Percentiles rank a stretch among this genome's conserved stretches.
These are phyloP conservation scores for Lantana camara DNA, from an alignment of 257 asterid genomes.

Conservation along the genomic window DNA sequence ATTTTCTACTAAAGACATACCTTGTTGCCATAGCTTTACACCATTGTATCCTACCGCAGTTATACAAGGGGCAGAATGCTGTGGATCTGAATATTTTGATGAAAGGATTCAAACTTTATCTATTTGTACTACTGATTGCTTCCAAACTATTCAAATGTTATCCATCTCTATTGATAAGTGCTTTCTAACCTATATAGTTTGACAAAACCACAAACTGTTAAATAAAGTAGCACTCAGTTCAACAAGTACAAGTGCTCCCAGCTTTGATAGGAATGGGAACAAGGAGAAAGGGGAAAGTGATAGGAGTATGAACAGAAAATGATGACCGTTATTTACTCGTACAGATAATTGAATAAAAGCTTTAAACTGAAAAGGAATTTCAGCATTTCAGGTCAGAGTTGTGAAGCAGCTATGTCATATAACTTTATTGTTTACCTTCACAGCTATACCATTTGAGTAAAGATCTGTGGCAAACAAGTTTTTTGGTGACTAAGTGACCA, in stretches of 20 bases:
- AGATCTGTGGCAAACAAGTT: background rate
- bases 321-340: background rate
- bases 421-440: background rate
- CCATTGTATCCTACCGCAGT: conserved; percentile 91
- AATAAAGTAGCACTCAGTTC: background rate
- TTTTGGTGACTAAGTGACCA: background rate
- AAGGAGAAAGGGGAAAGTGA: background rate
- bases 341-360: background rate
- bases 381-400: background rate
- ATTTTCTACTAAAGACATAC: conserved; percentile 38
- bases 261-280: background rate
- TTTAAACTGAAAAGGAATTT: background rate
- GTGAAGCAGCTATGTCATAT: background rate
- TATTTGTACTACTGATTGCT: conserved; percentile 17
- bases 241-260: background rate
- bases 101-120: conserved; percentile 47
- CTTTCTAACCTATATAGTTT: conserved; percentile 15
- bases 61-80: conserved; percentile 72
- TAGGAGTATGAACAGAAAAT: background rate
- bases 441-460: background rate
- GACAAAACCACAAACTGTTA: conserved; percentile 3
- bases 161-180: conserved; percentile 19
- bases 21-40: conserved; percentile 75
- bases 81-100: conserved; percentile 70
- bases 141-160: conserved; percentile 26